A percentile compares a stretch with the other conserved stretches of the same genome.
These are phyloP conservation scores for Pilasporangium apinafurcum DNA, from an alignment of 352 stramenopile genomes.

Conservation along the genomic window DNA sequence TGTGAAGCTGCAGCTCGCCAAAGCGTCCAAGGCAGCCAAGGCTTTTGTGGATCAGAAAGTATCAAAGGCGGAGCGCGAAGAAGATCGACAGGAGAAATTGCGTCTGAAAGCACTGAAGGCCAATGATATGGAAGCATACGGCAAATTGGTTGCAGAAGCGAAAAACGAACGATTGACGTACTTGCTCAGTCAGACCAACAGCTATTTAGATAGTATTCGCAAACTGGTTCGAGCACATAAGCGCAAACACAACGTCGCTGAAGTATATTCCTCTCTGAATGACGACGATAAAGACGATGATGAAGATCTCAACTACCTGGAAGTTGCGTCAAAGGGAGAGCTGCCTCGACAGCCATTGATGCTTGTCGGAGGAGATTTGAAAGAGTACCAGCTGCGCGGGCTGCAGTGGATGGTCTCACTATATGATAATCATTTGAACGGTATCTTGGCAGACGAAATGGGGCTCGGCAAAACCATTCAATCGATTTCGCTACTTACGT, in stretches of 20 bases:
- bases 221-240: slow-evolving; percentile 89
- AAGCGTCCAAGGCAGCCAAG: slow-evolving; percentile 66
- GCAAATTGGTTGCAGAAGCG: slow-evolving; percentile 94
- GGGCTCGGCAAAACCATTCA: slow-evolving; percentile 87
- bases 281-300: slow-evolving; percentile 36
- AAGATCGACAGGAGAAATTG: slow-evolving; percentile 84
- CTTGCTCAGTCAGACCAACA: slow-evolving; percentile 94
- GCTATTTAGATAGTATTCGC: slow-evolving; percentile 95
- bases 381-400: slow-evolving; percentile 98
- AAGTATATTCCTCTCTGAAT: slow-evolving; percentile 13
- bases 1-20: slow-evolving; percentile 62
- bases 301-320: slow-evolving; percentile 81
- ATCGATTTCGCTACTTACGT: slow-evolving; percentile 80
- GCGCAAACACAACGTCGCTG: slow-evolving; percentile 65
- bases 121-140: slow-evolving; percentile 98
- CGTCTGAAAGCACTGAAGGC: slow-evolving; percentile 87
- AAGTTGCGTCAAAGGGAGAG: slow-evolving; percentile 79
- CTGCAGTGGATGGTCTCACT: slow-evolving; percentile 99
- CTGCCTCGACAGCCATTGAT: slow-evolving; percentile 90
- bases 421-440: slow-evolving; percentile 98
- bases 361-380: slow-evolving; percentile 95
- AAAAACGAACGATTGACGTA: slow-evolving; percentile 98
- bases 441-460: slow-evolving; percentile 98
- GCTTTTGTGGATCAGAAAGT: slow-evolving; percentile 69
- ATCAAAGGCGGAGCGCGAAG: slow-evolving; percentile 76